Evolutionary conservation across 2,329 filamentous ascomycete species (phyloP), one percentile per base, ranked within the genome.

Genomic region (Lecanosticta acicola): DNA sequence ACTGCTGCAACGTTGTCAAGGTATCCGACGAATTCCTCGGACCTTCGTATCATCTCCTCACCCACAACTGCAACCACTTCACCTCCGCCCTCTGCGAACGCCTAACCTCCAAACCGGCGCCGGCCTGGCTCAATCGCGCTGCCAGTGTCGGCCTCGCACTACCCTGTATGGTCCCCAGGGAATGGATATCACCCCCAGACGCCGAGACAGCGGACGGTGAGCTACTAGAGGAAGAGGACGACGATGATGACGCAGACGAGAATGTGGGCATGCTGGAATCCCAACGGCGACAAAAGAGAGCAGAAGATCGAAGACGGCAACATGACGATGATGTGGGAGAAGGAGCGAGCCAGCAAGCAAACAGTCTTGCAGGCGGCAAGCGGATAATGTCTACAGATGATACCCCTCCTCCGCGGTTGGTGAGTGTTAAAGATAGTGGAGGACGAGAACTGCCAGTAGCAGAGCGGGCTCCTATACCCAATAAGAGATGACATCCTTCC

Each of bases 41-140:
- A 18, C 81, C 81, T 0, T 77, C 78, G 11, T 93, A 94, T 67
- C 91, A 93, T 60, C 77, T 94, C 11, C 74, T 94, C 36, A 88
- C 83, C 16, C 81, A 81, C 57, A 94, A 94, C 66, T 94, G 87
- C 75, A 94, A 94, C 65, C 87, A 94, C 65, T 94, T 94, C 64
- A 91, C 87, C 2, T 81, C 80, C 16, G 80, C 84, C 58, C 75
- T 94, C 14, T 89, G 85, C 66, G 74, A 83, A 63, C 79, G 78
- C 55, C 74, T 94, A 44, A 91, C 85, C 1, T 80, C 82, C 4
- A 76, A 79, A 37, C 71, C 80, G 1, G 85, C 84, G 0, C 87
- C 87, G 0, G 68, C 67, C 14, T 94, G 87, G 84, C 70, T 94
- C 43, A 94, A 94, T 61, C 79, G 87, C 45, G 87, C 87, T 1